Percentiles rank a stretch among this genome's conserved stretches.
Conservation (phyloP, 163 green algal species). For the Trebouxiophyceae sp. region DNA sequence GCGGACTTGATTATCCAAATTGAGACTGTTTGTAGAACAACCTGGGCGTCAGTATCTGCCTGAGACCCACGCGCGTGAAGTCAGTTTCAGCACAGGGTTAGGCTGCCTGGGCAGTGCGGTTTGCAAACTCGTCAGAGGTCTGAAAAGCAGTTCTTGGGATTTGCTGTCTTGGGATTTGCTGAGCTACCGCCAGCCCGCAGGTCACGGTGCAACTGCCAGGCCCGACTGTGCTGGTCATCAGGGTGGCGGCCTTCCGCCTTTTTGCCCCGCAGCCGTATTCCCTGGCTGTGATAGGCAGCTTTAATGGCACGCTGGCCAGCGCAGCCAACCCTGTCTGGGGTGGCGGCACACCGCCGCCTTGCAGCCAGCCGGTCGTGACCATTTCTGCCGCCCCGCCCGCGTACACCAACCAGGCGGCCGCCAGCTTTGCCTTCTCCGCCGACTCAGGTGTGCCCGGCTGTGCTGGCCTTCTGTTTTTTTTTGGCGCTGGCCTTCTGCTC, state of each 20-base stretch:
- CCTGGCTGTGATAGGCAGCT: slow-evolving; percentile 19
- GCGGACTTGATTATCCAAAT: too few relatives aligned
- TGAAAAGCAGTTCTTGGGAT: not conserved
- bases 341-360: not conserved
- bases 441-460: not conserved
- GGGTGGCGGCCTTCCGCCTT: not conserved
- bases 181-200: too few relatives aligned
- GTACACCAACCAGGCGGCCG: slow-evolving; percentile 2
- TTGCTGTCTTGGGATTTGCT: too few relatives aligned
- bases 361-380: slow-evolving; percentile 7
- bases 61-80: too few relatives aligned
- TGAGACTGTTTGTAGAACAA: too few relatives aligned
- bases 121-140: not conserved
- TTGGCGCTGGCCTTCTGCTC: too few relatives aligned
- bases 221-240: not conserved
- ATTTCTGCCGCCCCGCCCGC: slow-evolving; percentile 6
- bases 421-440: slow-evolving; percentile 10
- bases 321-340: slow-evolving; percentile 15
- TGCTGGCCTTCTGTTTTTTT: not conserved
- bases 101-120: not conserved
- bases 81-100: too few relatives aligned
- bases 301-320: slow-evolving; percentile 15
- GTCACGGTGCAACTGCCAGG: not conserved
- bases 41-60: too few relatives aligned
- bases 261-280: slow-evolving; percentile 19